Evolutionary conservation across 345 rosid species (phyloP).

Genomic region (Populus alba): DNA sequence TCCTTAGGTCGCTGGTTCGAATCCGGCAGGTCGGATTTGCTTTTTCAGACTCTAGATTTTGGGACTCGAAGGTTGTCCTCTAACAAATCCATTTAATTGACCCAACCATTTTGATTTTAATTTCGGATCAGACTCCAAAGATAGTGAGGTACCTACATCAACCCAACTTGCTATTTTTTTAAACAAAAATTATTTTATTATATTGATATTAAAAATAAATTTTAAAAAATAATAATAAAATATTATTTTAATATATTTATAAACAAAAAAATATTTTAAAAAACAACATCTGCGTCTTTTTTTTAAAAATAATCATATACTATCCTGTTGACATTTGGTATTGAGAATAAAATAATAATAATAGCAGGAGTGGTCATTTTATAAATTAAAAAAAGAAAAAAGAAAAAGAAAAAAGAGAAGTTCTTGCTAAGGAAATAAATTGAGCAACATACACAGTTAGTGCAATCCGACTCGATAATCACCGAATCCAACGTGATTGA

Average conservation of each 20-base stretch:
- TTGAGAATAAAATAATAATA: too few relatives aligned
- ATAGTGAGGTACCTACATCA: too few relatives aligned
- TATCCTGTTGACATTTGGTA: neutral
- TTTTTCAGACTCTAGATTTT: neutral
- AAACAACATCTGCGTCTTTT: too few relatives aligned
- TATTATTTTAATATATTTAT: too few relatives aligned
- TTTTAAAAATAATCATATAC: neutral
- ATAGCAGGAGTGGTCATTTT: too few relatives aligned
- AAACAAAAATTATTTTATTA: too few relatives aligned
- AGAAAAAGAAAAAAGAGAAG: neutral
- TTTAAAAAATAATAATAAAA: too few relatives aligned
- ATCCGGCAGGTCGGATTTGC: slow-evolving; percentile 40
- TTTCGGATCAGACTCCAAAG: neutral
- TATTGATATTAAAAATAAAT: too few relatives aligned
- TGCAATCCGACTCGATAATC: slow-evolving; percentile 23
- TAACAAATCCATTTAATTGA: neutral
- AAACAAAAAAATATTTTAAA: too few relatives aligned
- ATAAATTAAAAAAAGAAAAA: neutral
- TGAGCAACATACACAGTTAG: slow-evolving; percentile 1
- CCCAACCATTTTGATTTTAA: neutral
- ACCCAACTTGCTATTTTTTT: too few relatives aligned
- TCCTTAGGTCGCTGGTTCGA: slow-evolving; percentile 58
- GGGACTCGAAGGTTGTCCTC: neutral
- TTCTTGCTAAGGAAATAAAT: neutral
- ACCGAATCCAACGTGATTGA: slow-evolving; percentile 26